Conservation (phyloP, 768 basidiomycete genomes). For the Suillus variegatus region DNA sequence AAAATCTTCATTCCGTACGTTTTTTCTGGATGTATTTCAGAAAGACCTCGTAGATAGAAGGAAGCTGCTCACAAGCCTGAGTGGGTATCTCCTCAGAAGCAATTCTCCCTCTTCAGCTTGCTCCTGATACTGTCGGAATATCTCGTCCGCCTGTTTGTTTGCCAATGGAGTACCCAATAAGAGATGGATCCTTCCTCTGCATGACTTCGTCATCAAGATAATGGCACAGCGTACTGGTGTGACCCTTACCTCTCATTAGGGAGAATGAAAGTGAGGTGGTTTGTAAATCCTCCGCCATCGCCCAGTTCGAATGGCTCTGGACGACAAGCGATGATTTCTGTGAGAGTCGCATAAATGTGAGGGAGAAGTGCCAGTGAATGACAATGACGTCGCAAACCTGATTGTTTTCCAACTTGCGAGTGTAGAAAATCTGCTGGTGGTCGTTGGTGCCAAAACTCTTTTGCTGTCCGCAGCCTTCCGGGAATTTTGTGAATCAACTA, state of each 20-base stretch:
- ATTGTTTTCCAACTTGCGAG: conserved; percentile 30
- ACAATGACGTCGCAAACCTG: conserved; percentile 19
- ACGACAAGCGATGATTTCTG: conserved; percentile 22
- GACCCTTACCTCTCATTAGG: conserved; percentile 45
- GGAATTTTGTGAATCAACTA: conserved; percentile 19
- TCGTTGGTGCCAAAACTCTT: conserved; percentile 40
- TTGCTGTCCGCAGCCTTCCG: conserved; percentile 29
- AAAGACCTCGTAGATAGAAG: conserved; percentile 6
- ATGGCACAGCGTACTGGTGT: background rate
- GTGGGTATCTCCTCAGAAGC: conserved; percentile 70
- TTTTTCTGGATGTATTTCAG: conserved; percentile 54
- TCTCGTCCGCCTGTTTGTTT: conserved; percentile 48
- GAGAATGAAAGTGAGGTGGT: conserved; percentile 50
- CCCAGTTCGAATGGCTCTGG: conserved; percentile 24
- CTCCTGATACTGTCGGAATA: conserved; percentile 67
- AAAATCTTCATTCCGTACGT: conserved; percentile 40
- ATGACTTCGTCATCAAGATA: conserved; percentile 1
- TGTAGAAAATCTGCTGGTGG: conserved; percentile 27
- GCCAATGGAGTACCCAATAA: conserved; percentile 39
- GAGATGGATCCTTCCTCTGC: conserved; percentile 66
- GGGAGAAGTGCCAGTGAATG: background rate
- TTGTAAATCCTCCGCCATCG: conserved; percentile 22
- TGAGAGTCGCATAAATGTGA: background rate
- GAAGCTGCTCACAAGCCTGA: conserved; percentile 54
- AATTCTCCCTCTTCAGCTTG: conserved; percentile 59